Evolutionary conservation across 306 rosid species (phyloP).

Genomic region (Cotoneaster glaucophyllus): DNA sequence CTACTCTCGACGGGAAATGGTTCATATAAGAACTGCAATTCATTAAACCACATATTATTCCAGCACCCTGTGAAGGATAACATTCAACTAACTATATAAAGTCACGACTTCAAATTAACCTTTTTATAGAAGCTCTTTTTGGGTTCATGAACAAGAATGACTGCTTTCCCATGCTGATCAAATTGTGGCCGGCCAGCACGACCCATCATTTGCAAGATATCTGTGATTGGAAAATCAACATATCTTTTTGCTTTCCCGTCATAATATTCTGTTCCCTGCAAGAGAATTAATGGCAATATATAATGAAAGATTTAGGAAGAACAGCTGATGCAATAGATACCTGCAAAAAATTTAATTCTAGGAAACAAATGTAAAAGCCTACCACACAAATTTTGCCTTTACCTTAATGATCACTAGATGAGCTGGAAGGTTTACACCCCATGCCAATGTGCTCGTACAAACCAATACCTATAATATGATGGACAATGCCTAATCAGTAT

Average conservation of each 20-base stretch:
- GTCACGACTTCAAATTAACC: conserved; percentile 37
- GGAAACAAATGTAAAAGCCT: conserved; percentile 13
- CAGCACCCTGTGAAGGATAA: conserved; percentile 12
- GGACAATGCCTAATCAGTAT: conserved; percentile 10
- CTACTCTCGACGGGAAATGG: conserved; percentile 99
- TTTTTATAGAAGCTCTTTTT: conserved; percentile 96
- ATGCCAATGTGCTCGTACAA: conserved; percentile 96
- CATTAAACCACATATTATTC: conserved; percentile 19
- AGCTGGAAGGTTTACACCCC: conserved; percentile 99
- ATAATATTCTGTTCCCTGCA: conserved; percentile 88
- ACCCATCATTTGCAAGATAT: conserved; percentile 99
- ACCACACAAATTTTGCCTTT: conserved; percentile 12
- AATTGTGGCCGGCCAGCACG: conserved; percentile 98
- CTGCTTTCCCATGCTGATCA: conserved; percentile 99
- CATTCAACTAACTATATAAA: conserved; percentile 2
- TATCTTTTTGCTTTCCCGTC: conserved; percentile 91
- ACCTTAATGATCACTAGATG: conserved; percentile 98
- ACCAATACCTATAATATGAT: conserved; percentile 58
- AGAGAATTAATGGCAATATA: conserved; percentile 2
- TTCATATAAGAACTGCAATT: conserved; percentile 85
- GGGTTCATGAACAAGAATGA: conserved; percentile 98
- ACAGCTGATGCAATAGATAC: neutral
- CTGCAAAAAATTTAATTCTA: neutral
- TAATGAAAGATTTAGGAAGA: neutral
- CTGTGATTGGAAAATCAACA: conserved; percentile 95